Conservation (phyloP, 2,329 filamentous ascomycete species). For the Tolypocladium amazonense region DNA sequence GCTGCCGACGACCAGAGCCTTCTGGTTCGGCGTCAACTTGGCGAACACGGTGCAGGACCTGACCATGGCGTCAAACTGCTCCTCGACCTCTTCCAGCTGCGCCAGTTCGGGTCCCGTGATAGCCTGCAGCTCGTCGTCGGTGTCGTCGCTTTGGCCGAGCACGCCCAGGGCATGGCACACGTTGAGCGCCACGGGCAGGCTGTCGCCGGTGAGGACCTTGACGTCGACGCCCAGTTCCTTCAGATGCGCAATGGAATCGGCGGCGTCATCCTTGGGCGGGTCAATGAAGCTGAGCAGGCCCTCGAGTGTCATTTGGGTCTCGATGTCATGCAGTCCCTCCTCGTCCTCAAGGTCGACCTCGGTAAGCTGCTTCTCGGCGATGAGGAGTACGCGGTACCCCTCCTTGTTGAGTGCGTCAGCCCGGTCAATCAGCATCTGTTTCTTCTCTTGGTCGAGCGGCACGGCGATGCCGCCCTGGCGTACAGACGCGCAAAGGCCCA, state of each 20-base stretch:
- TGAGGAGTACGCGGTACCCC: constrained; percentile 13
- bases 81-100: constrained; percentile 7
- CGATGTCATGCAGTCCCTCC: constrained; percentile 10
- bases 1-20: constrained; percentile 13
- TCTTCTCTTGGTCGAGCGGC: constrained; percentile 7
- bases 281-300: constrained; percentile 17
- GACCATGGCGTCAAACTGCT: constrained; percentile 11
- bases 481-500: constrained; percentile 10
- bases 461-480: constrained; percentile 7
- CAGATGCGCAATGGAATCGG: constrained; percentile 12
- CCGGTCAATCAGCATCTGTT: constrained; percentile 5
- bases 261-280: constrained; percentile 17
- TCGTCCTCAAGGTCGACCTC: constrained; percentile 8
- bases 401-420: constrained; percentile 7
- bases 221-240: constrained; percentile 13
- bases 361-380: constrained; percentile 10
- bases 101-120: constrained; percentile 14
- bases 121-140: constrained; percentile 10
- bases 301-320: constrained; percentile 13
- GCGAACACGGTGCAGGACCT: constrained; percentile 15
- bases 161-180: constrained; percentile 14
- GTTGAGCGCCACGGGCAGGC: constrained; percentile 15
- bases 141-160: constrained; percentile 5
- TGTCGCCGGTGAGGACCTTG: constrained; percentile 18
- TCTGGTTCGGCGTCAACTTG: constrained; percentile 16